Evolutionary conservation across 2,329 filamentous ascomycete genomes (phyloP), one percentile per base, ranked within the genome.

Genomic region (Colletotrichum camelliae): DNA sequence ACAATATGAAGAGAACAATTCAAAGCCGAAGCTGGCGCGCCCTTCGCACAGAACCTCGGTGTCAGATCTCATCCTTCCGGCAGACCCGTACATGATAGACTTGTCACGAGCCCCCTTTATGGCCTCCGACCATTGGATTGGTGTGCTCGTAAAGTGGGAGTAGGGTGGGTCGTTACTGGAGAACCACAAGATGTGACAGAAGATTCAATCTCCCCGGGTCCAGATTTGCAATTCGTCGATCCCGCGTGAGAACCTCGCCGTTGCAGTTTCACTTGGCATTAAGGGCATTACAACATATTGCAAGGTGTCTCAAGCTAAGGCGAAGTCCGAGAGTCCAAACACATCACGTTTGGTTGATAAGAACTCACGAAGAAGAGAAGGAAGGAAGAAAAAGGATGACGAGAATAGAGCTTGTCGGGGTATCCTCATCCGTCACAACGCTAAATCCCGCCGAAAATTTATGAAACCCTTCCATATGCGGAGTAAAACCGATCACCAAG

Each of bases 401-500:
- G 67, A 62, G 55, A 68, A 57, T 18, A 65, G 37, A 48, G 18
- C 58, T 69, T 73, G 60, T 76, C n/a, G 12, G 70, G 70, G 74
- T 74, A 76, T 76, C 64, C 43, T 71, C 52, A 67, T 72, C 43
- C 70, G 58, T 74, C 33, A 39, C 64, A 76, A 69, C 74, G 48
- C 74, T 76, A 69, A 73, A 62, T 64, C 35, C 70, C 43, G 48
- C 74, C 65, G 43, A 52, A 48, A 48, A 48, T 37, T 9, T 43
- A 43, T 65, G 55, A 57, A 65, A 64, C 13, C 29, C 7, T 31
- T 31, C 67, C 66, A 18, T 9, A 31, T 72, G 60, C 61, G 55
- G 62, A 48, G 62, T 67, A 57, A 57, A 24, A 43, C 48, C 29
- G 43, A 67, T 60, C 48, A 15, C 2, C 39, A 43, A 43, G 18